Base-by-base conservation (phyloP, 2,329 filamentous ascomycete genomes). In the Colletotrichum tabaci region DNA sequence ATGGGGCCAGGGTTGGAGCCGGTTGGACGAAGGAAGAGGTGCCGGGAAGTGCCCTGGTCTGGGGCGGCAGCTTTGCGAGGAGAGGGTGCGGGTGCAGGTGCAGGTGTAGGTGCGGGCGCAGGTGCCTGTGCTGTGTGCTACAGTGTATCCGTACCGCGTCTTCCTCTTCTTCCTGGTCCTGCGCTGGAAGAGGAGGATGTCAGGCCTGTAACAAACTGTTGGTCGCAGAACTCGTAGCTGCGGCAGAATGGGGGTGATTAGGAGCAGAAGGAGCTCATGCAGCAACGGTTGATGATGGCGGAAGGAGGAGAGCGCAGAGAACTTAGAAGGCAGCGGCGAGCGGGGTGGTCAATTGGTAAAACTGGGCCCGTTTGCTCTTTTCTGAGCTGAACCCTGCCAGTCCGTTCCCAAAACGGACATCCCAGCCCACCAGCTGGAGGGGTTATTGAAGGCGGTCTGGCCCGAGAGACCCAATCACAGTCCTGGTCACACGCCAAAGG, bases 401-500 rank as follows among this genome's bases (percentile, higher is more conserved):
- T 53, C 30, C 58, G 50, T 64, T 72, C 47, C 69, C 65, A 47
- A 72, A 64, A 69, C 65, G 65, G 69, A 13, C 58, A 49, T 23
- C 12, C 35, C 13, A 62, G 63, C 55, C 69, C 65, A 68, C 69
- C 30, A 23, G 42, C 44, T 40, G 55, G 52, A 30, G 65, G 58
- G 61, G 61, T 63, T 70, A 42, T 61, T 53, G 35, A 69, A 69
- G 69, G 69, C 65, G 65, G 65, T 72, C 69, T 72, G 60, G 66
- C 46, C 12, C 12, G 40, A 21, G 8, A 49, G n/a, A 46, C 5
- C 69, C 69, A 72, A 72, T 72, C 69, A 72, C 53, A 49, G 46
- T 42, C 23, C 35, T 44, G 18, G 18, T 55, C 56, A 44, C 65
- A 49, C 40, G 53, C 53, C 61, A 38, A 52, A 53, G 42, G 21